Evolutionary conservation across 768 basidiomycete species (phyloP).

Genomic region (Rhodotorula toruloides): DNA sequence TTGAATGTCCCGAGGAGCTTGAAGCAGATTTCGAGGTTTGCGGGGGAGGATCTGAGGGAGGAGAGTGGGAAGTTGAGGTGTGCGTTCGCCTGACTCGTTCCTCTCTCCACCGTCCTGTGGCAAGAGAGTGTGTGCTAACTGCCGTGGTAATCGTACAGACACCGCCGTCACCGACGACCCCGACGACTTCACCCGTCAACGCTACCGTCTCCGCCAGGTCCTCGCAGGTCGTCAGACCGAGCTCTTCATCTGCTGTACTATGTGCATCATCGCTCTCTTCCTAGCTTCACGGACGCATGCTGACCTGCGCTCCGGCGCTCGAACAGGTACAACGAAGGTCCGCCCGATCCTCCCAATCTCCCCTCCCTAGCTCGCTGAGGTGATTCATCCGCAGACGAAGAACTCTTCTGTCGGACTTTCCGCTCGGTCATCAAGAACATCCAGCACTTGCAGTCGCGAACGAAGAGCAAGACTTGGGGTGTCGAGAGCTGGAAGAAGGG

Average conservation of each 20-base stretch:
- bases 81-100: conserved; percentile 49
- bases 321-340: conserved; percentile 73
- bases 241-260: conserved; percentile 85
- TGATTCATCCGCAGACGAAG: conserved; percentile 1
- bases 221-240: conserved; percentile 73
- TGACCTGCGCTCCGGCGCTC: conserved; percentile 50
- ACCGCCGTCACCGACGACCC: conserved; percentile 30
- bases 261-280: conserved; percentile 57
- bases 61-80: conserved; percentile 56
- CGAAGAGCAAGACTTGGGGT: conserved; percentile 46
- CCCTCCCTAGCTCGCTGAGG: neutral
- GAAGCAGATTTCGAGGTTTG: conserved; percentile 63
- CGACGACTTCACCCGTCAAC: conserved; percentile 48
- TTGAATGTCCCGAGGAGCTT: conserved; percentile 77
- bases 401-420: conserved; percentile 25
- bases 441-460: conserved; percentile 43
- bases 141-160: neutral
- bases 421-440: conserved; percentile 47
- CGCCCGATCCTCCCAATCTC: no score
- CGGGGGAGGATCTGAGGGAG: conserved; percentile 54
- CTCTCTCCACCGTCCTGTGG: neutral
- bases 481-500: conserved; percentile 45
- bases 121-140: neutral
- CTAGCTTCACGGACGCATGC: neutral
- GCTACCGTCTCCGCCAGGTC: conserved; percentile 79